Percentiles rank a stretch among this genome's conserved stretches.
Evolutionary conservation across 495 filamentous ascomycete species (phyloP).

Genomic region (Mycothermus thermophilus): DNA sequence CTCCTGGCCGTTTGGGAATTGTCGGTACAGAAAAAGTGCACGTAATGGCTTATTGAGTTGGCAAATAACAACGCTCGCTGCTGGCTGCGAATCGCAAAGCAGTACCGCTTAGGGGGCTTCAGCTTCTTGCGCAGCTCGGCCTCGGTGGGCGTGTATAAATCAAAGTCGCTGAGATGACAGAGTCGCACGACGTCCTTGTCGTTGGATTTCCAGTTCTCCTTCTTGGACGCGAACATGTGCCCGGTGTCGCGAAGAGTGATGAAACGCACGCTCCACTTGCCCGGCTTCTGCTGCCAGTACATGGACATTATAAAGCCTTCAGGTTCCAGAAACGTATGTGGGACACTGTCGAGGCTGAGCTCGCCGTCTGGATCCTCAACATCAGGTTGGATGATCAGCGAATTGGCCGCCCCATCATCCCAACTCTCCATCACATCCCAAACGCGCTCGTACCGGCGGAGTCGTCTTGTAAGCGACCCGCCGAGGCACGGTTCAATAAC

Average conservation of each 20-base stretch:
- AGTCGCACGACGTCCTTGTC: constrained; percentile 53
- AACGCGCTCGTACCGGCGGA: constrained; percentile 78
- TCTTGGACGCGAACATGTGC: constrained; percentile 64
- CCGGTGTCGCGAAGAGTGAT: constrained; percentile 62
- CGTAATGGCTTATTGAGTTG: constrained; percentile 66
- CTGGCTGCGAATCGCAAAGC: constrained; percentile 85
- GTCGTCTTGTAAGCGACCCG: constrained; percentile 67
- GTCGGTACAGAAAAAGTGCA: constrained; percentile 80
- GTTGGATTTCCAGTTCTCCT: constrained; percentile 32
- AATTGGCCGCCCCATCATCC: constrained; percentile 63
- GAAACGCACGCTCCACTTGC: constrained; percentile 77
- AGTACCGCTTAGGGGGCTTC: constrained; percentile 64
- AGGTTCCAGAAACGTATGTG: constrained; percentile 40
- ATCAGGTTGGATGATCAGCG: constrained; percentile 40
- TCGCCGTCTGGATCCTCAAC: constrained; percentile 24
- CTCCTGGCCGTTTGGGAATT: constrained; percentile 48
- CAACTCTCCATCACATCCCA: constrained; percentile 87
- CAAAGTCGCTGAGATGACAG: constrained; percentile 87
- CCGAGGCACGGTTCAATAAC: constrained; percentile 61
- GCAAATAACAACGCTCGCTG: constrained; percentile 79
- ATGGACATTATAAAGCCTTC: constrained; percentile 50
- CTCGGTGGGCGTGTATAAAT: constrained; percentile 66
- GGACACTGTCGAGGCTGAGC: constrained; percentile 37
- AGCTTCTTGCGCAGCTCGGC: constrained; percentile 47
- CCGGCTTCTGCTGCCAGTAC: constrained; percentile 64